phyloP scores from a whole-genome alignment of 768 basidiomycete species.

The Chalciporus pseudorubinellus region DNA sequence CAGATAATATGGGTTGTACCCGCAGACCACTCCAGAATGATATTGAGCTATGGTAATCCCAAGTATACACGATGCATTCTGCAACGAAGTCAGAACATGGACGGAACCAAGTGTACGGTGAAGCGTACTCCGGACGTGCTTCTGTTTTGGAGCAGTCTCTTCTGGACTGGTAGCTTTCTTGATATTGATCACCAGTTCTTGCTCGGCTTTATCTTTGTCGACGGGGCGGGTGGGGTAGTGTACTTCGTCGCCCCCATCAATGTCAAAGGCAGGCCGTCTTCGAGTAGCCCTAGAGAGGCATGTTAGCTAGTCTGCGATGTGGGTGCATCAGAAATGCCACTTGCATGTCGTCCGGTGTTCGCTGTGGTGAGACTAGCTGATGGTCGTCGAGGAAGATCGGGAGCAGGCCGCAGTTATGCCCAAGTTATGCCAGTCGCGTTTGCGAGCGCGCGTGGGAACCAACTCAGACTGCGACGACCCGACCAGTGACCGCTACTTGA shows the following conservation, averaged over 20 bases:
- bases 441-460: conserved; percentile 21
- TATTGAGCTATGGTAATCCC: conserved; percentile 98
- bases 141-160: conserved; percentile 97
- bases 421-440: neutral
- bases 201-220: conserved; percentile 97
- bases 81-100: conserved; percentile 15
- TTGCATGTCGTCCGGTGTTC: conserved; percentile 23
- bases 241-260: conserved; percentile 69
- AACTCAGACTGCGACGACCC: neutral
- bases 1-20: conserved; percentile 94
- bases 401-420: conserved; percentile 13
- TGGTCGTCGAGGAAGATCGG: conserved; percentile 1
- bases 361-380: conserved; percentile 1
- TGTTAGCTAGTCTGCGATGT: conserved; percentile 6
- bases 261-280: conserved; percentile 51
- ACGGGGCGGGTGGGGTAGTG: conserved; percentile 97
- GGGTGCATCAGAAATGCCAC: conserved; percentile 11
- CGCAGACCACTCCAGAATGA: conserved; percentile 98
- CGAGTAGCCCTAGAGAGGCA: conserved; percentile 30
- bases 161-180: conserved; percentile 98
- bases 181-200: conserved; percentile 90
- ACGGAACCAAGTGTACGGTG: conserved; percentile 9
- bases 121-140: conserved; percentile 93
- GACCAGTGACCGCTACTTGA: too few relatives aligned
- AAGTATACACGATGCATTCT: conserved; percentile 99